Conservation (phyloP, 139 green algal species). For the Micractinium conductrix region DNA sequence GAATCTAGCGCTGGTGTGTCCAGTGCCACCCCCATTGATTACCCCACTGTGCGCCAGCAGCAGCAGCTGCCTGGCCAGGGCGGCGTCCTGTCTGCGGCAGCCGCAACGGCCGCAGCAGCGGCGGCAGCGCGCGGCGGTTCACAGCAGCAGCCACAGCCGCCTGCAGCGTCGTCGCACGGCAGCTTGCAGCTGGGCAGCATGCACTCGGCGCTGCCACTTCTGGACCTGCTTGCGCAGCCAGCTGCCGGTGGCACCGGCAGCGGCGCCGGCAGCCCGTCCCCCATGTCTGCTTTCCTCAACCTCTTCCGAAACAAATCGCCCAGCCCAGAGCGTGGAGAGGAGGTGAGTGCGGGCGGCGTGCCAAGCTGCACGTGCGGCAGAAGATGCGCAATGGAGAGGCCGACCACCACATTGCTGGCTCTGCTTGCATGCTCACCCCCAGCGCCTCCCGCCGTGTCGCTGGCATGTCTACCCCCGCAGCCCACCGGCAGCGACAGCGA, state of each 20-base stretch:
- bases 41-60: neutral
- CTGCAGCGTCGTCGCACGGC: neutral
- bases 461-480: no score
- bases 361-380: no score
- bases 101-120: neutral
- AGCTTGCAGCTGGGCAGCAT: neutral
- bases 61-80: neutral
- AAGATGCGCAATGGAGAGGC: no score
- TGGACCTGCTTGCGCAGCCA: neutral
- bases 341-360: no score
- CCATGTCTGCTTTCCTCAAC: conserved; percentile 4
- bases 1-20: neutral
- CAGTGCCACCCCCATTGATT: neutral
- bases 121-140: neutral
- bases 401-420: no score
- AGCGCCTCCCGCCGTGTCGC: no score
- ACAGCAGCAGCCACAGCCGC: neutral
- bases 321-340: no score
- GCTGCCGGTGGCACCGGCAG: neutral
- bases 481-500: neutral
- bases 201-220: neutral
- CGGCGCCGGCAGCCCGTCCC: neutral
- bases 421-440: no score
- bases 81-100: neutral
- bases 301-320: neutral